Conservation (phyloP, 306 rosid species). For the Rubus parviflorus region DNA sequence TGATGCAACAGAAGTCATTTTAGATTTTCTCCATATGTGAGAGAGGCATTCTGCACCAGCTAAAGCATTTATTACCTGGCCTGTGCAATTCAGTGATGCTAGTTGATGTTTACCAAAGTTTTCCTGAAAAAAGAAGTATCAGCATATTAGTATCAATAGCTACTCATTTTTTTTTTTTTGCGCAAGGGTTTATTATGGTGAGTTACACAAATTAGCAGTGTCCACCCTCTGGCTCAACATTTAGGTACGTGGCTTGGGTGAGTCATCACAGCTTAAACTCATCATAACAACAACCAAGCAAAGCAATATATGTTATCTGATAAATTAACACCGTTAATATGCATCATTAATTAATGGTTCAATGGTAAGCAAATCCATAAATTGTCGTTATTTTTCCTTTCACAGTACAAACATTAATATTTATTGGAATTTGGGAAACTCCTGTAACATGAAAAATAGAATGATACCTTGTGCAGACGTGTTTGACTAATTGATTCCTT, state of each 20-base stretch:
- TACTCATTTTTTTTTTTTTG: not conserved
- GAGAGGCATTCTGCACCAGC: constrained; percentile 19
- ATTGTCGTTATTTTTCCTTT: not conserved
- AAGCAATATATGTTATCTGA: not conserved
- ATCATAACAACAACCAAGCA: not conserved
- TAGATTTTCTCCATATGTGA: not conserved
- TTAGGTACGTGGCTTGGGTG: not conserved
- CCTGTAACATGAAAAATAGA: constrained; percentile 10
- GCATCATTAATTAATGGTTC: not conserved
- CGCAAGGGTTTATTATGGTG: not conserved
- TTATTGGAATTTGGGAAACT: not conserved
- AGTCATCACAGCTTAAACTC: not conserved
- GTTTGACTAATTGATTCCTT: constrained; percentile 57
- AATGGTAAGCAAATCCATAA: not conserved
- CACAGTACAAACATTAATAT: not conserved
- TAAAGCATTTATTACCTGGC: constrained; percentile 42
- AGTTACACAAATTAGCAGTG: not conserved
- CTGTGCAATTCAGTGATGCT: constrained; percentile 47
- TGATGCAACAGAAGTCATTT: constrained; percentile 24
- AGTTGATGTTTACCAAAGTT: constrained; percentile 54
- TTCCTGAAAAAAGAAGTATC: constrained; percentile 42
- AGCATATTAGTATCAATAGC: not conserved
- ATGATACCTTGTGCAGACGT: constrained; percentile 50
- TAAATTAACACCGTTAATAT: not conserved
- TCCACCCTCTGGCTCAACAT: constrained; percentile 6